These are phyloP conservation scores for Vachellia pachyceras DNA, from an alignment of 306 rosid genomes.

Conservation along the genomic window DNA sequence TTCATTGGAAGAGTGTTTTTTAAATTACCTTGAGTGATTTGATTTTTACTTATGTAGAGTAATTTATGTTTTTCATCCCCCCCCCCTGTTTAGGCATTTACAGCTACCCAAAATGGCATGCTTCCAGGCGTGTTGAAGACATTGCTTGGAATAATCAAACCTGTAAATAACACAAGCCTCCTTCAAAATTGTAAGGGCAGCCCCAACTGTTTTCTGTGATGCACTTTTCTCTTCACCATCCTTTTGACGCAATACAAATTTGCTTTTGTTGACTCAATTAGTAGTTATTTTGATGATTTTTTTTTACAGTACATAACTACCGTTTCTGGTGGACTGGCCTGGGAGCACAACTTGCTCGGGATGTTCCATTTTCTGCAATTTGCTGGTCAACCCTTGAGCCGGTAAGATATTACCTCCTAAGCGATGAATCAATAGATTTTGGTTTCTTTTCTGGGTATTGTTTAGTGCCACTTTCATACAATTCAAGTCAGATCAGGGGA, in stretches of 20 bases:
- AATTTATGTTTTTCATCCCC: slow-evolving; percentile 4
- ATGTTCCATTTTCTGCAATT: slow-evolving; percentile 95
- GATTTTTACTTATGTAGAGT: slow-evolving; percentile 5
- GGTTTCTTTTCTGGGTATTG: slow-evolving; percentile 27
- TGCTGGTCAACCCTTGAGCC: slow-evolving; percentile 99
- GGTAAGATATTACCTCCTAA: slow-evolving; percentile 51
- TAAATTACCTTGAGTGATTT: slow-evolving; percentile 18
- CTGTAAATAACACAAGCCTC: slow-evolving; percentile 49
- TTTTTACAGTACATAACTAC: slow-evolving; percentile 63
- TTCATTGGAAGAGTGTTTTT: background rate
- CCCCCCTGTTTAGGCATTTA: slow-evolving; percentile 67
- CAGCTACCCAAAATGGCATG: slow-evolving; percentile 57
- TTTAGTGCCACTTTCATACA: slow-evolving; percentile 31
- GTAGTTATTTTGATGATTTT: slow-evolving; percentile 9
- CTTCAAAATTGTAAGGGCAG: slow-evolving; percentile 60
- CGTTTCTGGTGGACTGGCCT: slow-evolving; percentile 95
- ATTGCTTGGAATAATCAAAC: slow-evolving; percentile 66
- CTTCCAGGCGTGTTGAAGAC: slow-evolving; percentile 90
- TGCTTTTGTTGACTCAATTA: slow-evolving; percentile 32
- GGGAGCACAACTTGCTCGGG: slow-evolving; percentile 93
- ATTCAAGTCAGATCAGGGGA: slow-evolving; percentile 63
- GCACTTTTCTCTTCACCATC: slow-evolving; percentile 28
- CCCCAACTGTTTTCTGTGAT: slow-evolving; percentile 17
- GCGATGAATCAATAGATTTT: background rate
- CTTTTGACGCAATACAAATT: slow-evolving; percentile 27